Percentiles rank a stretch among this genome's conserved stretches.
Evolutionary conservation across 2,329 filamentous ascomycete species (phyloP).

Genomic region (Fusarium multiceps): DNA sequence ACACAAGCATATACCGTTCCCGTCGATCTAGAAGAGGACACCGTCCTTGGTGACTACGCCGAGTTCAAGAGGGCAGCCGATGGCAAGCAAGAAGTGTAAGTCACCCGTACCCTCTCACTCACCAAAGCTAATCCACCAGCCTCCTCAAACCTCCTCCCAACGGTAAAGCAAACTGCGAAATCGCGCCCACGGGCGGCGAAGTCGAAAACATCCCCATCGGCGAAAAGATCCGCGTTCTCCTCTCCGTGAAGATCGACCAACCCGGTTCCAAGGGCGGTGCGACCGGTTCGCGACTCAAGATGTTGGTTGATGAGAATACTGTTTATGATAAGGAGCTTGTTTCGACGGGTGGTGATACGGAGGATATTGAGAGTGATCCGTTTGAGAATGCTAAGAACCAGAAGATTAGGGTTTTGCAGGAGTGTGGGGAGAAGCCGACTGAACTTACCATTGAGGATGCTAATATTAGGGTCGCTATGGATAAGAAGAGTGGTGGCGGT

Average conservation of each 20-base stretch:
- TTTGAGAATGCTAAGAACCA: slow-evolving; percentile 12
- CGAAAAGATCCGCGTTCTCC: background rate
- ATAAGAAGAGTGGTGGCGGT: background rate
- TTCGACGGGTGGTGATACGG: background rate
- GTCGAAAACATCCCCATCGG: background rate
- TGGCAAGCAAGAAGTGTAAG: slow-evolving; percentile 1
- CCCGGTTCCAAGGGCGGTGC: background rate
- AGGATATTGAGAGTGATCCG: slow-evolving; percentile 3
- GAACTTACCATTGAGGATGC: slow-evolving; percentile 13
- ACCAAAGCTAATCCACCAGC: background rate
- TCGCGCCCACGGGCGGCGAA: background rate
- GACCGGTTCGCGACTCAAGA: slow-evolving; percentile 2
- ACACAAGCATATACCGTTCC: background rate
- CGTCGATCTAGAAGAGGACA: background rate
- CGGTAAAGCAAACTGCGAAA: slow-evolving; percentile 5
- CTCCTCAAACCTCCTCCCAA: slow-evolving; percentile 15
- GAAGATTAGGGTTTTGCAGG: slow-evolving; percentile 13
- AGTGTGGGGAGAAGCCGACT: slow-evolving; percentile 6
- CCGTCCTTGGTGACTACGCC: slow-evolving; percentile 2
- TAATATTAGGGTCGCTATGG: background rate
- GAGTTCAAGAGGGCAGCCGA: background rate
- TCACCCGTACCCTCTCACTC: fast-evolving
- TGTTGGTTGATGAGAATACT: background rate
- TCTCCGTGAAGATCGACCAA: background rate
- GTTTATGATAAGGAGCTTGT: slow-evolving; percentile 13